Base-by-base conservation (phyloP, 106 monocot genomes). In the Acorus gramineus region DNA sequence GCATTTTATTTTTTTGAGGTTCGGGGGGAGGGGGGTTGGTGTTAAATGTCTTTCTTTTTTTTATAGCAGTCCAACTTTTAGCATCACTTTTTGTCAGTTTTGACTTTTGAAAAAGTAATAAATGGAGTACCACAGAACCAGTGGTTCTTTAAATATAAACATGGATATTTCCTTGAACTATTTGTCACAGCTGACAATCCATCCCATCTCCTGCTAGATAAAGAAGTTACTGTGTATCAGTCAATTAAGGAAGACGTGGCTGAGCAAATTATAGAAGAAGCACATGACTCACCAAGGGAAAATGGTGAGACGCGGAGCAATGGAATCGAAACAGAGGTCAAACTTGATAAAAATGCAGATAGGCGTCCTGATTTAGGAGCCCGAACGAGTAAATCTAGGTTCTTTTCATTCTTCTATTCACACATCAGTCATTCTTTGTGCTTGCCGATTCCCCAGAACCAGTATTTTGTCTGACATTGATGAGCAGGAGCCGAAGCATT, bases 401-500 rank as follows among this genome's bases (percentile, higher is more conserved):
- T 78, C 43, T 74, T 62, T 73, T 42, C 59, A 69, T 69, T 55
- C 48, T 66, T 42, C 65, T 71, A 62, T 12, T 50, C 13, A 67
- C 5, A 71, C 64, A 53, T 73, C 28, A 49, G 3, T 65, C 7
- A 43, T 66, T 81, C 53, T 80, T 66, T 76, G 42, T 81, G 13
- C 62, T 71, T 65, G 65, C 61, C 42, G 11, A 70, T 50, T 69
- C 43, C 62, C 61, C 46, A 56, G 52, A 72, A 63, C 56, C 12
- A 3, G 70, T 76, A 12, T 69, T 71, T 76, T 65, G 56, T 69
- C 67, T 77, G 55, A 78, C 57, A 66, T 72, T 76, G 71, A 78
- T 80, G 70, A 78, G 66, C 88, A 93, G 89, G 86, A 94, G 86
- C 66, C 78, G 14, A 51, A 81, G 80, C 75, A 43, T 68, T 14